Base-by-base conservation (phyloP, 208 protist genomes). In the Leishmania gerbilli region DNA sequence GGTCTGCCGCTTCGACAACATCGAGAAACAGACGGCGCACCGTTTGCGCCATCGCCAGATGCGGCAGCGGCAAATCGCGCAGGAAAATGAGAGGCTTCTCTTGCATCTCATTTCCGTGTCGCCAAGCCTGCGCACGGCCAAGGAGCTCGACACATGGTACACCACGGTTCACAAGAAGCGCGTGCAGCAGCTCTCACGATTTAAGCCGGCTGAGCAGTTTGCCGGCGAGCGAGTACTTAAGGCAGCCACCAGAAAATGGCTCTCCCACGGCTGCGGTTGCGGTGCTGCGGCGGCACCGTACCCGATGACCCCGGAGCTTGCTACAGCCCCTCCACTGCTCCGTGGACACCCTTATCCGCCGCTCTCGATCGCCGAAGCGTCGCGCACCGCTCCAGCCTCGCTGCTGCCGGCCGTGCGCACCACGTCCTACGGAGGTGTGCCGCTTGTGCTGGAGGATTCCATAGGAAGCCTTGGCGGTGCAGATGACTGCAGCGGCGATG, bases 101-200 rank as follows among this genome's bases (percentile, higher is more conserved):
- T 31, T 69, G 27, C 86, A 91, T 74, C 84, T 95, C 19, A 51
- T 92, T 21, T 60, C 77, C 15, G 86, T 84, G 0, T 51, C 79
- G 15, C 86, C 89, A 11, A 58, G 64, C 37, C 79, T 92, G 71
- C 68, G 64, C 9, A 56, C 86, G 3, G 81, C 89, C 2, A 88
- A 90, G 74, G 62, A 87, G 62, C 83, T 95, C 37, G 75, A 78
- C 51, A 55, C 68, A 31, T 95, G 91, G 91, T 88, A 95, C 79
- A 42, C 81, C 74, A 65, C 56, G 19, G 88, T 88, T 6, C 89
- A 95, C 84, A 84, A 76, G 65, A 89, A 85, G 65, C 87, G 85
- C 1, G 37, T 93, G 40, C 71, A 62, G 53, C 76, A 87, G 65
- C 69, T 93, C 34, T 86, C 86, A 13, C 88, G 78, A 21, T 95